Evolutionary conservation across 768 basidiomycete species (phyloP), one percentile per base, ranked within the genome.

Genomic region (Agaricus sinodeliciosus): DNA sequence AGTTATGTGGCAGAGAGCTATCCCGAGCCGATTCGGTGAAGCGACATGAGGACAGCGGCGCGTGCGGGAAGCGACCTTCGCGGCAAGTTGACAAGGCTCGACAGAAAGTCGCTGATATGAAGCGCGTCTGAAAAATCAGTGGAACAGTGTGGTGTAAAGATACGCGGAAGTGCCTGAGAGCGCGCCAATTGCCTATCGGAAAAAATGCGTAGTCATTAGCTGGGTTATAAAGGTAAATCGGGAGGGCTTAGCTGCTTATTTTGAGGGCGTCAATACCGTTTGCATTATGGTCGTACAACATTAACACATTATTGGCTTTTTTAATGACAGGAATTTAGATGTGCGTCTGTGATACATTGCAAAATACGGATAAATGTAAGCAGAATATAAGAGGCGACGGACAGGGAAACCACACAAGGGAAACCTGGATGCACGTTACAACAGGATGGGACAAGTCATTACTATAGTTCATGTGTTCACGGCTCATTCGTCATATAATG

Each of bases 21-120:
- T 66, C 65, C 43, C 63, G 65, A 12, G 46, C 54, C n/a, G 65
- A 69, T 58, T 61, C 66, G 43, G 59, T 60, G 19, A 58, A 55
- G 28, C 60, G 65, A 34, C 67, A 68, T 46, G 61, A 62, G 54
- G 43, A 46, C 1, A 60, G 54, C 40, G 48, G 54, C 9, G 62
- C 65, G 11, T 68, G 67, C 36, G 61, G 60, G 28, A 65, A 66
- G 50, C 56, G 62, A 22, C 46, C 53, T 44, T 58, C 55, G 11
- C 48, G 48, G 4, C 48, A 41, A 16, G 28, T 9, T 16, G 47
- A 25, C 47, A 36, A 36, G 47, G 47, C 7, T 16, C 37, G 12
- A 13, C 37, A 16, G 37, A 12, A 15, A 39, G 16, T 39, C 37
- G 16, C 16, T 39, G 15, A 11, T 16, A 39, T 39, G 12, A 12